phyloP scores from a whole-genome alignment of 2,329 filamentous ascomycete species.

The Fusarium tuaranense region DNA sequence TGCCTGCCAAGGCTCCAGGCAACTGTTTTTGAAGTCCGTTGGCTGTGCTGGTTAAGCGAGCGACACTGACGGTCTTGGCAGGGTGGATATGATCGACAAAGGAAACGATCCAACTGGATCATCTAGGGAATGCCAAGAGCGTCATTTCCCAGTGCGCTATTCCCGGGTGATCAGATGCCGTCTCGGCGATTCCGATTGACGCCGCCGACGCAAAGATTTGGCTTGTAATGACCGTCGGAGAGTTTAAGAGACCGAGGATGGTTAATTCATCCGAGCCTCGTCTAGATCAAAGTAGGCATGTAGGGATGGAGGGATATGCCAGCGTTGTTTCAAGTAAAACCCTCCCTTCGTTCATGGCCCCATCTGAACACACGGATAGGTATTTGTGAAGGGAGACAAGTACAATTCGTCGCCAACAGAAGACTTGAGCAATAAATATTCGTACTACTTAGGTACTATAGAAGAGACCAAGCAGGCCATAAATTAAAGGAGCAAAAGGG shows the following conservation, averaged over 20 bases:
- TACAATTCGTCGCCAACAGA: too few relatives aligned
- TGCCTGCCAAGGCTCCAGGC: not conserved
- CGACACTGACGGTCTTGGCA: not conserved
- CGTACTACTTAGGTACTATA: too few relatives aligned
- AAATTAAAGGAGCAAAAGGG: too few relatives aligned
- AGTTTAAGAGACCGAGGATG: not conserved
- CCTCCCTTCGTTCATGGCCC: too few relatives aligned
- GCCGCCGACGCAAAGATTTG: not conserved
- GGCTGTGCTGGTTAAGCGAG: not conserved
- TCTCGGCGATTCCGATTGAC: not conserved
- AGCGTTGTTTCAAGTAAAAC: too few relatives aligned
- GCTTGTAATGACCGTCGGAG: not conserved
- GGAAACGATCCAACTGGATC: not conserved
- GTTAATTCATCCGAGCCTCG: not conserved
- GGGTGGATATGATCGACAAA: not conserved
- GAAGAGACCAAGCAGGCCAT: too few relatives aligned
- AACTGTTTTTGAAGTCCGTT: not conserved
- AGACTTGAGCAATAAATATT: too few relatives aligned
- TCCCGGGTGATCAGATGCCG: not conserved
- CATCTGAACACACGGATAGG: too few relatives aligned
- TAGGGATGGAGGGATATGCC: too few relatives aligned
- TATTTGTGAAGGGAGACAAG: too few relatives aligned
- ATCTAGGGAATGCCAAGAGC: not conserved
- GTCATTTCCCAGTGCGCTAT: not conserved
- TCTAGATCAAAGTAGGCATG: too few relatives aligned